Base-by-base conservation (phyloP, 164 flowering plant genomes). In the Magnolia officinalis region DNA sequence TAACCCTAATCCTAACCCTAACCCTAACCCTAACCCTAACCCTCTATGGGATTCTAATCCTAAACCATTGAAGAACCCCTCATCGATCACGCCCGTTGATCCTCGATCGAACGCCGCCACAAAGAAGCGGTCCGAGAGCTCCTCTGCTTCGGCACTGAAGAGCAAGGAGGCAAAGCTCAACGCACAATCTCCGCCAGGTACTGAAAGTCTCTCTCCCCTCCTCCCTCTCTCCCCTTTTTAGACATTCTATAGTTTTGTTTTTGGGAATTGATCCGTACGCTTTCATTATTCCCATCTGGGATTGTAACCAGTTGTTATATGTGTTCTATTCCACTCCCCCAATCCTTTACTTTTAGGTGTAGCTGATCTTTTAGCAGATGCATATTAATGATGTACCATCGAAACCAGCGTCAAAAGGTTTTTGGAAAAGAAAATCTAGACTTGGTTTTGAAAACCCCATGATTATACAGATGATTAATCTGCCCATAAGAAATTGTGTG, bases 151-250 rank as follows among this genome's bases (percentile, higher is more conserved):
- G 18, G 80, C 63, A 8, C 79, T 75, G 52, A 63, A 37, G 76
- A 69, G 50, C 51, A 78, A 78, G 63, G 80, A 73, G 68, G 59
- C 80, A 18, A 78, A 78, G 69, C 80, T 74, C 23, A 37, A 26
- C 50, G 51, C 21, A 8, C 77, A 63, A 13, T 74, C 80, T 59
- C 80, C 80, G 10, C 76, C 73, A 9, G 80, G 80, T 78, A 73
- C 8, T 26, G 9, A 37, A 37, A 37, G 6, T 37, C 21, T 63
- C 8, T 1, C 20, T 3, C 21, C 21, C 68, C 8, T 11, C 21
- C 14, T 65, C 68, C 11, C 29, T 65, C 26, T 65, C 68, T 16
- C 13, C 9, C 13, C 1, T 21, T 9, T 5, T 37, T 37, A 37
- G 45, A 4, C 6, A 37, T 37, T 37, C 4, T 37, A 37, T 37